Evolutionary conservation across 805 yeast species (phyloP).

Genomic region (Wickerhamiella occidentalis): DNA sequence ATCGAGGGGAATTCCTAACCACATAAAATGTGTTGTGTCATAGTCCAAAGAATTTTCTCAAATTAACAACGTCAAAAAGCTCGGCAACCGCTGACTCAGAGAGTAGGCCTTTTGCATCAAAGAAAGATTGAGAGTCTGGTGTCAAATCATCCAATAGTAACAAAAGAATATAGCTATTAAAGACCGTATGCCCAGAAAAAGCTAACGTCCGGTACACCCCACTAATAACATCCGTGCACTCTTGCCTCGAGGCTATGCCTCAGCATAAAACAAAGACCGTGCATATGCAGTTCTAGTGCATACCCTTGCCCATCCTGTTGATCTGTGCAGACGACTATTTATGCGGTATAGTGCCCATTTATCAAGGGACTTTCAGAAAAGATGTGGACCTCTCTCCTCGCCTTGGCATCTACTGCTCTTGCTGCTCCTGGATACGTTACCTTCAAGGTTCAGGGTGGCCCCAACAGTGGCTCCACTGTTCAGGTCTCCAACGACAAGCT

Average conservation of each 20-base stretch:
- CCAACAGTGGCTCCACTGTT: not conserved
- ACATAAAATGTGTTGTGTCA: too few relatives aligned
- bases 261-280: not conserved
- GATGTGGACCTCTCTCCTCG: constrained; percentile 1
- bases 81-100: not conserved
- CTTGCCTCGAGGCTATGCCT: not conserved
- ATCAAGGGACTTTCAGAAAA: not conserved
- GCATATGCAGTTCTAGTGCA: not conserved
- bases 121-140: not conserved
- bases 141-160: too few relatives aligned
- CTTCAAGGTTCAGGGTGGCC: not conserved
- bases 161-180: too few relatives aligned
- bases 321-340: not conserved
- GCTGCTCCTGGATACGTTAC: not conserved
- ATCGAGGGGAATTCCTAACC: too few relatives aligned
- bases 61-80: not conserved
- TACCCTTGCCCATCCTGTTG: not conserved
- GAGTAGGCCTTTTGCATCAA: not conserved
- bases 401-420: not conserved
- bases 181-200: too few relatives aligned
- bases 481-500: not conserved
- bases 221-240: not conserved
- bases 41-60: too few relatives aligned
- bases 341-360: not conserved
- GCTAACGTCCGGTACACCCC: too few relatives aligned